phyloP scores from a whole-genome alignment of 1,139 yeast species.

The Blastobotrys elegans region DNA sequence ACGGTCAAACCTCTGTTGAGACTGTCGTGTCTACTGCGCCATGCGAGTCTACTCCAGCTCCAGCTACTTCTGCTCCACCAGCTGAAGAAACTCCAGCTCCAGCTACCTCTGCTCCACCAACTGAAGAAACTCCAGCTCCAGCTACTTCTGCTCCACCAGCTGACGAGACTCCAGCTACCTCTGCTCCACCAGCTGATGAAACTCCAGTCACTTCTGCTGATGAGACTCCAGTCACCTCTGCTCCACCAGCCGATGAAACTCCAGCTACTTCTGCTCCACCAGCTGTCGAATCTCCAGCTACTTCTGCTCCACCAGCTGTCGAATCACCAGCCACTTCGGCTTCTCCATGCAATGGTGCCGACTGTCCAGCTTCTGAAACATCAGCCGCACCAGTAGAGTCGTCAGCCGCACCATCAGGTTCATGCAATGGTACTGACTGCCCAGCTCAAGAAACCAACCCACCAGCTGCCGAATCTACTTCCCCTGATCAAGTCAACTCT shows the following conservation, averaged over 20 bases:
- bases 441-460: conserved; percentile 9
- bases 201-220: conserved; percentile 6
- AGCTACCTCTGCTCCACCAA: conserved; percentile 8
- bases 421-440: conserved; percentile 1
- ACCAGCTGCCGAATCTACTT: conserved; percentile 7
- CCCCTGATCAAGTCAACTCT: conserved; percentile 11
- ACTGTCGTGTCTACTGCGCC: conserved; percentile 9
- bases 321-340: conserved; percentile 10
- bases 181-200: too few species aligned
- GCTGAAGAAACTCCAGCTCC: conserved; percentile 6
- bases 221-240: conserved; percentile 6
- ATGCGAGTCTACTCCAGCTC: conserved; percentile 7
- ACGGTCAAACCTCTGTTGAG: conserved; percentile 10
- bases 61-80: conserved; percentile 6
- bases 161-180: conserved; percentile 8
- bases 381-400: conserved; percentile 7
- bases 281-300: conserved; percentile 9
- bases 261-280: conserved; percentile 8
- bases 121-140: conserved; percentile 13
- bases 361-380: conserved; percentile 8
- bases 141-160: conserved; percentile 8
- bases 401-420: conserved; percentile 8
- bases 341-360: conserved; percentile 6
- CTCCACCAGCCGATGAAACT: conserved; percentile 8
- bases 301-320: conserved; percentile 8